phyloP scores from a whole-genome alignment of 495 filamentous ascomycete species.

The Oleoguttula mirabilis region DNA sequence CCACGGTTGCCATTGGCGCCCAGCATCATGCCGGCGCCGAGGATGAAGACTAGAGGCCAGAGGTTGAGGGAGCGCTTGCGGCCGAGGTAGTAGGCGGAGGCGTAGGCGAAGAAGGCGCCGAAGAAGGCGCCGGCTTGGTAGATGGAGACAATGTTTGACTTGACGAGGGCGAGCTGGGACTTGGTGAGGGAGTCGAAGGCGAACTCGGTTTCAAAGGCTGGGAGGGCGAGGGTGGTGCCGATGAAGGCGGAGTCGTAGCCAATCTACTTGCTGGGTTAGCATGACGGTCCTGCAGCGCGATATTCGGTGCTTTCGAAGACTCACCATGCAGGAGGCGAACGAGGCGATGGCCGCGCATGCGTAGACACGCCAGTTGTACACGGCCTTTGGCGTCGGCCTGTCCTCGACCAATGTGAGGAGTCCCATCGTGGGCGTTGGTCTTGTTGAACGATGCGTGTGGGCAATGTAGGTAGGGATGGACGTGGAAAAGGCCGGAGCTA shows the following conservation, averaged over 20 bases:
- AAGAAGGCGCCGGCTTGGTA: slow-evolving; percentile 20
- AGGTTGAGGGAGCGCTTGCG: slow-evolving; percentile 43
- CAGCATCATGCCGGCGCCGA: slow-evolving; percentile 54
- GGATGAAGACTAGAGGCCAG: slow-evolving; percentile 44
- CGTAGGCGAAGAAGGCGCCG: slow-evolving; percentile 31
- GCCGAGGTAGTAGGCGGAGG: slow-evolving; percentile 44
- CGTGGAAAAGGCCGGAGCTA: too few species aligned
- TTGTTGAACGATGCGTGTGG: too few species aligned
- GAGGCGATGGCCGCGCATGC: slow-evolving; percentile 48
- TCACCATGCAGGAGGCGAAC: slow-evolving; percentile 51
- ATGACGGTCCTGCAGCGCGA: background rate
- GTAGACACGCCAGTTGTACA: slow-evolving; percentile 71
- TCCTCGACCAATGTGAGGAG: slow-evolving; percentile 47
- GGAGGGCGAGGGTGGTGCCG: slow-evolving; percentile 51
- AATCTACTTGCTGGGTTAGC: slow-evolving; percentile 27
- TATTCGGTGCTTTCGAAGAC: background rate
- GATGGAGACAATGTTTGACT: slow-evolving; percentile 52
- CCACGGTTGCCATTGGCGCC: slow-evolving; percentile 45
- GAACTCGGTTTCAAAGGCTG: slow-evolving; percentile 50
- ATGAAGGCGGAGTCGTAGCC: slow-evolving; percentile 64
- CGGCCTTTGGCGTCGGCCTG: slow-evolving; percentile 47
- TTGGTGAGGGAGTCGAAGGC: slow-evolving; percentile 35
- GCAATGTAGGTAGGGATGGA: too few species aligned
- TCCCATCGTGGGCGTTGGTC: slow-evolving; percentile 15
- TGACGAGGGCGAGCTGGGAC: slow-evolving; percentile 36